Evolutionary conservation across 805 yeast species (phyloP).

Genomic region (Lachancea quebecensis): DNA sequence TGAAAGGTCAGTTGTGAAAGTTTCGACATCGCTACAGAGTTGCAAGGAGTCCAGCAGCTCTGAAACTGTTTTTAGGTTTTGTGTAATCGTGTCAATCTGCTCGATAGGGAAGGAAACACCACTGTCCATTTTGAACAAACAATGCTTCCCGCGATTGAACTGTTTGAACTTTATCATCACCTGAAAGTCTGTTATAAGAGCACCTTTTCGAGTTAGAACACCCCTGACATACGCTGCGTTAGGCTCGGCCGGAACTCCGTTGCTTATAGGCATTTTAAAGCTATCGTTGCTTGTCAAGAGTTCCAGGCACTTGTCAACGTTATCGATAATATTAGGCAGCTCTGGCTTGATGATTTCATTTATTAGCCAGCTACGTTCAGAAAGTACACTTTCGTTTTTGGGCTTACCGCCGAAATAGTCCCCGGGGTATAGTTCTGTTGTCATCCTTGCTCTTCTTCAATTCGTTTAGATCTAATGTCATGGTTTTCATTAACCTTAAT

Average conservation of each 20-base stretch:
- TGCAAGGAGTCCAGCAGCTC: constrained; percentile 37
- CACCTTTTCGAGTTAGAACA: constrained; percentile 48
- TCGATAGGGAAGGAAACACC: constrained; percentile 38
- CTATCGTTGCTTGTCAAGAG: constrained; percentile 35
- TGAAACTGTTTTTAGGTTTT: constrained; percentile 15
- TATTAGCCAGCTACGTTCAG: constrained; percentile 42
- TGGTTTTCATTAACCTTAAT: not conserved
- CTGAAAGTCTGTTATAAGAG: constrained; percentile 43
- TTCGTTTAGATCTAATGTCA: not conserved
- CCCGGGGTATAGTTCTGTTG: constrained; percentile 31
- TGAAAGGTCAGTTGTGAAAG: constrained; percentile 20
- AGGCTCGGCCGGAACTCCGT: constrained; percentile 10
- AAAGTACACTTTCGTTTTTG: constrained; percentile 20
- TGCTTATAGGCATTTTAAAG: constrained; percentile 48
- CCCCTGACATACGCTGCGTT: constrained; percentile 43
- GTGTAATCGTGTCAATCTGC: constrained; percentile 31
- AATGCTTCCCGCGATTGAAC: constrained; percentile 36
- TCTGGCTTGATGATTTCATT: constrained; percentile 41
- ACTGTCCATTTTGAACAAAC: constrained; percentile 34
- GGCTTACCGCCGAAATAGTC: constrained; percentile 19
- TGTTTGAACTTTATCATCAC: constrained; percentile 33
- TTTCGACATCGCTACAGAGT: constrained; percentile 34
- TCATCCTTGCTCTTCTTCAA: constrained; percentile 16
- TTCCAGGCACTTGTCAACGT: constrained; percentile 36
- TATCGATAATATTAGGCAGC: constrained; percentile 41